These are phyloP conservation scores for Fusarium kyushuense DNA, from an alignment of 2,329 filamentous ascomycete species.

Conservation along the genomic window DNA sequence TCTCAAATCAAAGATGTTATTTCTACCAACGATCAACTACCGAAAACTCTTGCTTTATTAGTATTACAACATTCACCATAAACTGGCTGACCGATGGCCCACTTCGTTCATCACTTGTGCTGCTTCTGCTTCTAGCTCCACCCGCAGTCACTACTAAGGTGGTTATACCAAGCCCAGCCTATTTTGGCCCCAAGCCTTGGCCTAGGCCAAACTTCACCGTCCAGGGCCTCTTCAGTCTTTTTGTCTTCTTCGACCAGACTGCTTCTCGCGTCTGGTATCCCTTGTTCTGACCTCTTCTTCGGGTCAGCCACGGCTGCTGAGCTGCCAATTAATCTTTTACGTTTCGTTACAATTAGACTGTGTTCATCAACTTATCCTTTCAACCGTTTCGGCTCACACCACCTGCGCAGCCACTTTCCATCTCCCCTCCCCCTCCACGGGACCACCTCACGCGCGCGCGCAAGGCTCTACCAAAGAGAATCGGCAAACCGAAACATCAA, in stretches of 20 bases:
- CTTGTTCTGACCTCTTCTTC: constrained; percentile 21
- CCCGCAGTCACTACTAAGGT: constrained; percentile 16
- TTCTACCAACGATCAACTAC: neutral
- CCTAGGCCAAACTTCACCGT: constrained; percentile 48
- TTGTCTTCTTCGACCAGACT: constrained; percentile 32
- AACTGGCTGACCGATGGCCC: constrained; percentile 38
- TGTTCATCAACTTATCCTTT: constrained; percentile 21
- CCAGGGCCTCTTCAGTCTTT: constrained; percentile 42
- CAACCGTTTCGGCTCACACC: constrained; percentile 38
- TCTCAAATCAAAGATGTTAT: too few relatives aligned
- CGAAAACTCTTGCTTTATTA: neutral
- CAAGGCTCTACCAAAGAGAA: constrained; percentile 19
- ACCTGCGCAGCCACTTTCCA: constrained; percentile 39
- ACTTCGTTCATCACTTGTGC: constrained; percentile 27
- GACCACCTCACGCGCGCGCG: constrained; percentile 37
- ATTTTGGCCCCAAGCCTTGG: constrained; percentile 43
- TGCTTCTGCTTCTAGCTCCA: constrained; percentile 25
- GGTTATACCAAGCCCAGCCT: constrained; percentile 37
- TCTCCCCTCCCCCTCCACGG: constrained; percentile 37
- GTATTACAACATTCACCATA: constrained; percentile 3
- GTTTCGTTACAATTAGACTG: constrained; percentile 10
- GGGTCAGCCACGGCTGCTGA: constrained; percentile 35
- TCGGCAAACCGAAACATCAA: constrained; percentile 22
- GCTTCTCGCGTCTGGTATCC: constrained; percentile 29
- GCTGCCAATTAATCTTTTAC: constrained; percentile 30